Percentiles rank a stretch among this genome's conserved stretches.
Evolutionary conservation across 129 eudicot species (phyloP).

Genomic region (Escallonia herrerae): DNA sequence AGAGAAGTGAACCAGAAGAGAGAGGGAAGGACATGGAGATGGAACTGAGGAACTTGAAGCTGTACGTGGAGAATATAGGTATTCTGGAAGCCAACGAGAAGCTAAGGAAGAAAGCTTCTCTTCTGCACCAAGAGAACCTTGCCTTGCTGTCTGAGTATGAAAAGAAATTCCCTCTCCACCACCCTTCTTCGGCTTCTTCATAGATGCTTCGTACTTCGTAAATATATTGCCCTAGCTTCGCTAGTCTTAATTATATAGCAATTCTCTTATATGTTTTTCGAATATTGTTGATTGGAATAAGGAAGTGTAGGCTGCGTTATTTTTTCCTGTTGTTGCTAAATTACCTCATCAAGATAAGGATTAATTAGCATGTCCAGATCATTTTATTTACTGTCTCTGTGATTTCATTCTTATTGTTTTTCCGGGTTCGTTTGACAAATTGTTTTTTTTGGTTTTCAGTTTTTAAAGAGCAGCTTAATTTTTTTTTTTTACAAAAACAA

Average conservation of each 20-base stretch:
- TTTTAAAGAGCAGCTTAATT: too few relatives aligned
- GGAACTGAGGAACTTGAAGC: constrained; percentile 70
- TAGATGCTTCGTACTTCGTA: not conserved
- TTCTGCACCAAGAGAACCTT: constrained; percentile 63
- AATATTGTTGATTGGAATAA: not conserved
- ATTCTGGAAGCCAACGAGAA: constrained; percentile 60
- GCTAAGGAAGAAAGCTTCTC: constrained; percentile 55
- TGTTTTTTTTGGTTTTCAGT: too few relatives aligned
- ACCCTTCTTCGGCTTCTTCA: constrained; percentile 15
- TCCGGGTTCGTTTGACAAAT: too few relatives aligned
- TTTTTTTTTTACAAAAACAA: too few relatives aligned
- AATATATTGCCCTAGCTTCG: not conserved
- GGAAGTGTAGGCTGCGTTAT: not conserved
- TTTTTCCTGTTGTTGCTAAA: not conserved
- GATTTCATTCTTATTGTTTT: too few relatives aligned
- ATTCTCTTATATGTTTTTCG: not conserved
- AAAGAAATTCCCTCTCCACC: constrained; percentile 31
- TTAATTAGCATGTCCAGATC: too few relatives aligned
- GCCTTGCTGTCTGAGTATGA: constrained; percentile 37
- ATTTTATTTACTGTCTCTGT: too few relatives aligned
- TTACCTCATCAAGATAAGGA: not conserved
- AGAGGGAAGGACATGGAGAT: constrained; percentile 21
- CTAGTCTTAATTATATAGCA: not conserved
- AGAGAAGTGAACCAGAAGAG: constrained; percentile 23
- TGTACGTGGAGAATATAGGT: constrained; percentile 69